Conservation (phyloP, 2,329 filamentous ascomycete species). For the Alternaria metachromatica region DNA sequence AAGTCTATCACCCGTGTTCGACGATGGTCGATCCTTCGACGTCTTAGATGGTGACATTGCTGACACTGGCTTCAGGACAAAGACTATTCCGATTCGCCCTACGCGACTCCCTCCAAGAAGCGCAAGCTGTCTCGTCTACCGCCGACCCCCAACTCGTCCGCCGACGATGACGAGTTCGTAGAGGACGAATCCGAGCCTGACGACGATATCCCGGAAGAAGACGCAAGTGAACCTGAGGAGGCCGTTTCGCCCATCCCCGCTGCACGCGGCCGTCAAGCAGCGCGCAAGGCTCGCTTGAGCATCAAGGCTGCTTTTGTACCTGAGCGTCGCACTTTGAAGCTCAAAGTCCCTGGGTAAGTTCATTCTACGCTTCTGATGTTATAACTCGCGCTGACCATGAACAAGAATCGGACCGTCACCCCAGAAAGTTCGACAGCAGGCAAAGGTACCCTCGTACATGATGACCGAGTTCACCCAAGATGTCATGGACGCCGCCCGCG, state of each 20-base stretch:
- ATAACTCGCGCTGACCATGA: neutral
- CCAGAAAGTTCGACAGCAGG: neutral
- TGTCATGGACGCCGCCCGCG: conserved; percentile 10
- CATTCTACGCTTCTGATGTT: neutral
- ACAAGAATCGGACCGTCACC: neutral
- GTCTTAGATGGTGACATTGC: neutral
- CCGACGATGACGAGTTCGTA: conserved; percentile 27
- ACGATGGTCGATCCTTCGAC: neutral
- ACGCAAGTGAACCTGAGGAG: conserved; percentile 1
- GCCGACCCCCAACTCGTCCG: neutral
- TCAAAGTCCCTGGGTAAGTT: neutral
- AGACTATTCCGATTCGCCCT: conserved; percentile 4
- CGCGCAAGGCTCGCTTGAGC: conserved; percentile 14
- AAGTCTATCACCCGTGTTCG: neutral
- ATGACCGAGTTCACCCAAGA: neutral
- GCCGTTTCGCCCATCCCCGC: neutral
- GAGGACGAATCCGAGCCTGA: conserved; percentile 15
- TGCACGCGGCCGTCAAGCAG: conserved; percentile 11
- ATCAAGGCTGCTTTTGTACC: conserved; percentile 10
- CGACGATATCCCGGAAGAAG: conserved; percentile 12
- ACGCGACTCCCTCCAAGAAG: conserved; percentile 17
- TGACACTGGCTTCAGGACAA: conserved; percentile 9
- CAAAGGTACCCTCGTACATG: neutral
- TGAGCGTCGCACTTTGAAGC: neutral
- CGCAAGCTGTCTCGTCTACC: conserved; percentile 9